phyloP scores from a whole-genome alignment of 192 early-diverging fungal genomes.

The Backusella westeae region DNA sequence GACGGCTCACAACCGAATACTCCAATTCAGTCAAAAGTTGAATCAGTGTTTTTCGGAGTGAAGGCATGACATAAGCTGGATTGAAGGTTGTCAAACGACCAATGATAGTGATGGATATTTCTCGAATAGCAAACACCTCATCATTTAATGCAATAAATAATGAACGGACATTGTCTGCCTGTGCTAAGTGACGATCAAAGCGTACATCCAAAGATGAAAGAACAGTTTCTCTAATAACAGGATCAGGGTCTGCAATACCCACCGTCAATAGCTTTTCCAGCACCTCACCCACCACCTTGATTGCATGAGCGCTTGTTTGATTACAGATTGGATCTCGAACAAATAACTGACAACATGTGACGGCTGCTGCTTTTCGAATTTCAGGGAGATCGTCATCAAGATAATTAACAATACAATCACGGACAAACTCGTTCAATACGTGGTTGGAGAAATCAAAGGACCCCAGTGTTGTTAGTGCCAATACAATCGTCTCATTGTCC shows the following conservation, averaged over 20 bases:
- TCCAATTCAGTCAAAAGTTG: conserved; percentile 90
- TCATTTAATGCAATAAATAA: conserved; percentile 90
- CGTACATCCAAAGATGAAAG: conserved; percentile 73
- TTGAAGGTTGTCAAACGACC: conserved; percentile 84
- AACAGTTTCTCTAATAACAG: conserved; percentile 74
- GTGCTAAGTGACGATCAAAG: conserved; percentile 88
- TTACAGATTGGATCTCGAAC: conserved; percentile 79
- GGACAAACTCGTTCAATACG: conserved; percentile 87
- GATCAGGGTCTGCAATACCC: conserved; percentile 84
- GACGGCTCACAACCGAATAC: conserved; percentile 76
- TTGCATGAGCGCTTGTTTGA: conserved; percentile 70
- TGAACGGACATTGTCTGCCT: conserved; percentile 87
- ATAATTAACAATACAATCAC: conserved; percentile 80
- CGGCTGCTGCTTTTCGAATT: conserved; percentile 81
- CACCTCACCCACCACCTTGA: conserved; percentile 82
- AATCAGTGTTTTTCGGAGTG: conserved; percentile 79
- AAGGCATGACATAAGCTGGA: conserved; percentile 92
- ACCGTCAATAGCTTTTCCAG: conserved; percentile 87
- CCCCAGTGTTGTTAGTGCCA: conserved; percentile 82
- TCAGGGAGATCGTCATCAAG: conserved; percentile 74
- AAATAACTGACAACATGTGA: conserved; percentile 83
- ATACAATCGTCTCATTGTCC: conserved; percentile 71
- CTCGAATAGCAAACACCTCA: conserved; percentile 84
- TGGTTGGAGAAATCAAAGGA: conserved; percentile 84
- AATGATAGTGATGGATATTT: conserved; percentile 80